phyloP scores from a whole-genome alignment of 2,329 filamentous ascomycete species.

The Penicillium occitanis region DNA sequence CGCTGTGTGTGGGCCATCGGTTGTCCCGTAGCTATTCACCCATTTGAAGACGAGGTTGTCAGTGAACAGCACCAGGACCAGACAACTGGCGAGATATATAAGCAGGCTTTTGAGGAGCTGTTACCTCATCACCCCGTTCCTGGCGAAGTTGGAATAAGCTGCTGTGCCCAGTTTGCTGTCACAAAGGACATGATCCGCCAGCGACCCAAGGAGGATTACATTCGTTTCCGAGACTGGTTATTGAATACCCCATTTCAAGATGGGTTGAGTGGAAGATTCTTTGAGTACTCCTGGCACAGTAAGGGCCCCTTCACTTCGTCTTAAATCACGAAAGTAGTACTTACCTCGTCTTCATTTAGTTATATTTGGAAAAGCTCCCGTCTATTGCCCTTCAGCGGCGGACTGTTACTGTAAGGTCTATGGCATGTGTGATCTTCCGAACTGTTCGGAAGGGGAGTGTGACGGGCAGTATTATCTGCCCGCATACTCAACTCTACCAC shows the following conservation, averaged over 20 bases:
- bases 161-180: constrained; percentile 58
- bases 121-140: constrained; percentile 28
- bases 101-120: constrained; percentile 27
- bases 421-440: constrained; percentile 17
- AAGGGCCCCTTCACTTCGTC: background rate
- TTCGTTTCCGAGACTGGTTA: constrained; percentile 54
- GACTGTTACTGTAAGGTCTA: constrained; percentile 22
- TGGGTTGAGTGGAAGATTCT: constrained; percentile 50
- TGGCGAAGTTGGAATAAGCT: constrained; percentile 51
- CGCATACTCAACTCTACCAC: constrained; percentile 16
- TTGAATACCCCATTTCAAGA: constrained; percentile 50
- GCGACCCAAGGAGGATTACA: constrained; percentile 48
- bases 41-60: constrained; percentile 15
- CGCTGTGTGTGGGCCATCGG: constrained; percentile 53
- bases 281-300: constrained; percentile 55
- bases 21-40: constrained; percentile 52
- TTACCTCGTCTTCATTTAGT: background rate
- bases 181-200: constrained; percentile 50
- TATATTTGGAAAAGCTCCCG: constrained; percentile 18
- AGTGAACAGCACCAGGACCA: constrained; percentile 9
- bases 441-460: constrained; percentile 11
- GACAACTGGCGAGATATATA: constrained; percentile 31
- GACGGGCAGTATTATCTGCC: constrained; percentile 17
- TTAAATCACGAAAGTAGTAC: background rate
- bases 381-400: constrained; percentile 17